A percentile compares a stretch with the other conserved stretches of the same genome.
Evolutionary conservation across 2,329 filamentous ascomycete species (phyloP).

Genomic region (Chalaropsis thielavioides): DNA sequence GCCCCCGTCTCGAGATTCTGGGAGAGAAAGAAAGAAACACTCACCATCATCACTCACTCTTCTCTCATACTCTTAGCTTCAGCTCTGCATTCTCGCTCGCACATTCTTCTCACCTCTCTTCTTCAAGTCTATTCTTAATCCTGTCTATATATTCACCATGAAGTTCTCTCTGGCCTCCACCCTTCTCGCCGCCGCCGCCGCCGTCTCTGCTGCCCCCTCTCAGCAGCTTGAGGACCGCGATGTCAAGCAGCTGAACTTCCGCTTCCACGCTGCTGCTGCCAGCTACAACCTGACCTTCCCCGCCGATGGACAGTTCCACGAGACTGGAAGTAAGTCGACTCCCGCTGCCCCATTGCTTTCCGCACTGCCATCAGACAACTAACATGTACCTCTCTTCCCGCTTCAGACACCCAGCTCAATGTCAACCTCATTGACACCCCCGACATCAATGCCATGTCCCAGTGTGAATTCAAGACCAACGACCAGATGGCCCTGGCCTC

Average conservation of each 20-base stretch:
- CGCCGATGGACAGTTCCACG: slow-evolving; percentile 27
- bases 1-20: neutral
- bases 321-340: slow-evolving; percentile 28
- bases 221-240: slow-evolving; percentile 18
- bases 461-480: slow-evolving; percentile 32
- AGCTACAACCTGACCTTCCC: slow-evolving; percentile 30
- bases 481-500: slow-evolving; percentile 21
- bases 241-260: slow-evolving; percentile 29
- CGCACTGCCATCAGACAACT: neutral
- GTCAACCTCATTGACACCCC: slow-evolving; percentile 30
- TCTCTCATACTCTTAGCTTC: neutral
- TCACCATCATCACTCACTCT: neutral
- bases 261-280: slow-evolving; percentile 30
- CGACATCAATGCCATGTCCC: slow-evolving; percentile 29
- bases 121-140: neutral
- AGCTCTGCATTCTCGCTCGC: neutral
- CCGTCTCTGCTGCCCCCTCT: slow-evolving; percentile 13
- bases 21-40: neutral
- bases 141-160: slow-evolving; percentile 8
- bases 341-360: neutral
- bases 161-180: slow-evolving; percentile 15
- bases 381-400: neutral
- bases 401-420: slow-evolving; percentile 27
- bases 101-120: neutral
- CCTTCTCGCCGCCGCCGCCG: slow-evolving; percentile 10